Conservation (phyloP, 2,329 filamentous ascomycete species). For the Alternaria ventricosa region DNA sequence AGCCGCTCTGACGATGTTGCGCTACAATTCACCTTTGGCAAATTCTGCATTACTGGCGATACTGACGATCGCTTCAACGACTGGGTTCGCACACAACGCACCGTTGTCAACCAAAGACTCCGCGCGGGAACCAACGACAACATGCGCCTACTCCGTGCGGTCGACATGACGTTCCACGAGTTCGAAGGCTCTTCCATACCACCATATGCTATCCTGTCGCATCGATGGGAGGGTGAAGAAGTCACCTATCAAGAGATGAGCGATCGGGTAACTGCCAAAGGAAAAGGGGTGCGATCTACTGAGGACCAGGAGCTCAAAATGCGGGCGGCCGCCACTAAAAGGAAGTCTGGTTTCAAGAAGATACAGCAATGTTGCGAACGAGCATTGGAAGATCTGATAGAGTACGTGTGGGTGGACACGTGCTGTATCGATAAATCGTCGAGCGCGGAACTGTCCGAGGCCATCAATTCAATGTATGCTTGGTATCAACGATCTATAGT, state of each 20-base stretch:
- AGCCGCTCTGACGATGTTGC: background rate
- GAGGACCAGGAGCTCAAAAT: background rate
- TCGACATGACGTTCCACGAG: background rate
- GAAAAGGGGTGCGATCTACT: fast-evolving
- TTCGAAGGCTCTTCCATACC: background rate
- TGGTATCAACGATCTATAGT: background rate
- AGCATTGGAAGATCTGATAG: background rate
- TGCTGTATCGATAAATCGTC: background rate
- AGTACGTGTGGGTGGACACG: background rate
- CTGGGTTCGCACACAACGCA: background rate
- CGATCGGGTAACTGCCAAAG: background rate
- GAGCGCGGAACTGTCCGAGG: background rate
- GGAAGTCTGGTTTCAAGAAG: background rate
- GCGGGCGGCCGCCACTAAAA: background rate
- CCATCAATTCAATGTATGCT: background rate
- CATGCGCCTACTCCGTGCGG: background rate
- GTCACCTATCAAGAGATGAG: background rate
- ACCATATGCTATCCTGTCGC: background rate
- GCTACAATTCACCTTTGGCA: background rate
- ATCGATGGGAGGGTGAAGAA: background rate
- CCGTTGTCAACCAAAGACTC: background rate
- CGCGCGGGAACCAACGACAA: background rate
- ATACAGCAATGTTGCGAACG: background rate
- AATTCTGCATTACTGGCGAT: background rate
- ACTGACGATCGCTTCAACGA: background rate